Conservation (phyloP, 345 rosid genomes). For the Gossypioides kirkii region DNA sequence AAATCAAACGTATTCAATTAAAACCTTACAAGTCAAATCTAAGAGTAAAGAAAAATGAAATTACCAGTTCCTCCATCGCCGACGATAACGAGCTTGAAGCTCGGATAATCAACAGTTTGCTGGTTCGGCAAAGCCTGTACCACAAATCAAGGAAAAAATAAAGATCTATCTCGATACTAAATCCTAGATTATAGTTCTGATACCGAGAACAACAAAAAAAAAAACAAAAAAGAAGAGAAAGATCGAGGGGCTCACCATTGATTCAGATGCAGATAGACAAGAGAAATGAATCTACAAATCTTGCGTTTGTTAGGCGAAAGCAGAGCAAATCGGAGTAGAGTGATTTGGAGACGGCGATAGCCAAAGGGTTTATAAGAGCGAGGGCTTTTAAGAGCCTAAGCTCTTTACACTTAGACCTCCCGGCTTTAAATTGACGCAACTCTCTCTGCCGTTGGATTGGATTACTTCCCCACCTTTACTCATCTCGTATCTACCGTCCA, state of each 20-base stretch:
- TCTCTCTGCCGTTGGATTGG: constrained; percentile 38
- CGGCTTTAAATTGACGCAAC: constrained; percentile 45
- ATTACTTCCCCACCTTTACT: not conserved
- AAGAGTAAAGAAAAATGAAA: not conserved
- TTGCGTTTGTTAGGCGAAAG: not conserved
- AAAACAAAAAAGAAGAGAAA: not conserved
- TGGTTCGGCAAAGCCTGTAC: constrained; percentile 70
- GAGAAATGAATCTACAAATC: not conserved
- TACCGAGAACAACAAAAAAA: not conserved
- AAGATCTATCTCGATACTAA: not conserved
- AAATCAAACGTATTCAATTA: not conserved
- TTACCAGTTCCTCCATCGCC: constrained; percentile 96
- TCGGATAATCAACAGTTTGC: constrained; percentile 61
- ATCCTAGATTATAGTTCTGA: not conserved
- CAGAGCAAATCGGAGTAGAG: constrained; percentile 14
- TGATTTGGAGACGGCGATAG: constrained; percentile 14
- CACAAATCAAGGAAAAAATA: not conserved
- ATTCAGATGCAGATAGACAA: not conserved
- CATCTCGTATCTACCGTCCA: constrained; percentile 31
- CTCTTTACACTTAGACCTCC: not conserved
- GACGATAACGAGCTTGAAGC: constrained; percentile 91
- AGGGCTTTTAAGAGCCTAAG: constrained; percentile 8
- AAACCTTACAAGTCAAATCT: not conserved
- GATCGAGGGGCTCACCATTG: constrained; percentile 17
- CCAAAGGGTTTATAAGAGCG: constrained; percentile 5